A percentile compares a stretch with the other conserved stretches of the same genome.
Conservation (phyloP, 1,284 basidiomycete genomes). For the Cryptococcus hybrid region DNA sequence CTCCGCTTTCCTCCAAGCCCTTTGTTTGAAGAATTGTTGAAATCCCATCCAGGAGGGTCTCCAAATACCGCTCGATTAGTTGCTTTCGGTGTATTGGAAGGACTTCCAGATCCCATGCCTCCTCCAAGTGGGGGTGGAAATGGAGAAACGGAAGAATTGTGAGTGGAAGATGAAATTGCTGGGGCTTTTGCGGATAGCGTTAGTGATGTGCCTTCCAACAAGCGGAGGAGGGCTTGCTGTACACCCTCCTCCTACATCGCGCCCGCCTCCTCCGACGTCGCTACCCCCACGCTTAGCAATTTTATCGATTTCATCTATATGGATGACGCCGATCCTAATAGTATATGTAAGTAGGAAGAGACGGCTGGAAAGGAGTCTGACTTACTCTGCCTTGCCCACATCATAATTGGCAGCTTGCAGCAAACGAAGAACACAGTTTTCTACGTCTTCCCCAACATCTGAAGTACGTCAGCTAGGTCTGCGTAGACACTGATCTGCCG, state of each 20-base stretch:
- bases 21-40: slow-evolving; percentile 41
- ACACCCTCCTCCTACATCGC: slow-evolving; percentile 95
- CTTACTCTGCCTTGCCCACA: slow-evolving; percentile 59
- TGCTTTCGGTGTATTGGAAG: slow-evolving; percentile 1
- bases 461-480: no score
- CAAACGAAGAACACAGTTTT: slow-evolving; percentile 79
- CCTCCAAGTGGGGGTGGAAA: neutral
- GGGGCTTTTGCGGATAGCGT: slow-evolving; percentile 64
- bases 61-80: slow-evolving; percentile 12
- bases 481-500: slow-evolving; percentile 2
- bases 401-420: slow-evolving; percentile 85
- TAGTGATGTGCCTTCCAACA: slow-evolving; percentile 88
- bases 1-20: slow-evolving; percentile 41
- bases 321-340: slow-evolving; percentile 82
- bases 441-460: slow-evolving; percentile 95
- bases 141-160: neutral
- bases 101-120: neutral
- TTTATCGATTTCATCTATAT: slow-evolving; percentile 96
- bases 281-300: slow-evolving; percentile 66
- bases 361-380: slow-evolving; percentile 1
- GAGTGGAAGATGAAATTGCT: slow-evolving; percentile 23
- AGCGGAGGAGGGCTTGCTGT: slow-evolving; percentile 83
- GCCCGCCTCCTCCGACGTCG: slow-evolving; percentile 59
- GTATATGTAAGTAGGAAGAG: slow-evolving; percentile 7
- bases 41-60: slow-evolving; percentile 40